Evolutionary conservation across 2,329 filamentous ascomycete species (phyloP), one percentile per base, ranked within the genome.

Genomic region (Colletotrichum karsti): DNA sequence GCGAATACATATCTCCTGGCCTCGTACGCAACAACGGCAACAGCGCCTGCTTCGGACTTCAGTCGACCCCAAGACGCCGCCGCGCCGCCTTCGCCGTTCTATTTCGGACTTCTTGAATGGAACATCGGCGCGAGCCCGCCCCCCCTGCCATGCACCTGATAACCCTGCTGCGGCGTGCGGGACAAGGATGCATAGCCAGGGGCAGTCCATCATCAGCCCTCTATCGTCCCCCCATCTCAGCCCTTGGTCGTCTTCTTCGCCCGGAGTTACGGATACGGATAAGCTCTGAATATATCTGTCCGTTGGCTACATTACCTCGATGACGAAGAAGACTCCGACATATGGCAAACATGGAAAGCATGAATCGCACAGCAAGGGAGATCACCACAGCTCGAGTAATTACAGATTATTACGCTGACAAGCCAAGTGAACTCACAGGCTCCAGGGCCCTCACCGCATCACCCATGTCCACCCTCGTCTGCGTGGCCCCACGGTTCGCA

Each of bases 71-170:
- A n/a, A n/a, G n/a, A n/a, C n/a, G 60, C 33, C 20, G 28, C 18
- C 12, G 22, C 18, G 28, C 20, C 53, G 26, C 26, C 28, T 51
- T 44, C 33, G 59, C 35, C 42, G 22, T 67, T 57, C 60, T 64
- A 59, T 67, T 67, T 67, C 39, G 18, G 60, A 67, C 51, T 44
- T 59, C 26, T 18, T 10, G 28, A 63, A 64, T 54, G 53, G 26
- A 48, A 59, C 64, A 44, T 67, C 55, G 28, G 35, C 44, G 35
- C 44, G 12, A 20, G 9, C 41, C 3, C 48, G 30, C 28, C 26
- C 59, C 7, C 18, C 28, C 37, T 20, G 30, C 42, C 30, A 15
- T 42, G 8, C 28, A 35, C n/a, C n/a, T n/a, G n/a, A 6, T 28
- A 28, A 33, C 59, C 59, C 59, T 37, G 30, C 33, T 18, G n/a